A percentile compares a stretch with the other conserved stretches of the same genome.
These are phyloP conservation scores for Daldinia grandis DNA, from an alignment of 495 filamentous ascomycete species.

Conservation along the genomic window DNA sequence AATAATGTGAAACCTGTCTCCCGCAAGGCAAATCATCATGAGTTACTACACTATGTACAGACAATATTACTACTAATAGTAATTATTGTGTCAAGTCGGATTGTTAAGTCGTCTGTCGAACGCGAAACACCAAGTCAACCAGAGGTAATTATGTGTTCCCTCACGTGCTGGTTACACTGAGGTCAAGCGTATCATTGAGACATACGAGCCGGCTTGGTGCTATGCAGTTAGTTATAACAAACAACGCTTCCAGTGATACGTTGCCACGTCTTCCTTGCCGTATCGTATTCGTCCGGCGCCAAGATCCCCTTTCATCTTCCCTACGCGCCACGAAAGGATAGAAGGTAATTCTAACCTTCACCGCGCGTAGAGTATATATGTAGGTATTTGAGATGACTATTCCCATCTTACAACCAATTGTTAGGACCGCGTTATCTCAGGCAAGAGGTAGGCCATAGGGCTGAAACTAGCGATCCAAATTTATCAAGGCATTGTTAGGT, in stretches of 20 bases:
- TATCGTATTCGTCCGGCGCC: conserved; percentile 15
- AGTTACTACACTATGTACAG: not conserved
- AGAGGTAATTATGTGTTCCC: not conserved
- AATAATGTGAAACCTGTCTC: not conserved
- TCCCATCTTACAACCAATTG: not conserved
- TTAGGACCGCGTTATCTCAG: not conserved
- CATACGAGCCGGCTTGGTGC: conserved; percentile 9
- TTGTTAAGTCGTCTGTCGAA: not conserved
- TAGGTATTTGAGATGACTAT: not conserved
- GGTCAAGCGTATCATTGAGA: conserved; percentile 8
- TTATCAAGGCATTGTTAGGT: conserved; percentile 27
- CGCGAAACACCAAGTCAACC: not conserved
- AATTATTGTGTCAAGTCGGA: not conserved
- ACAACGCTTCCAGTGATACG: conserved; percentile 17
- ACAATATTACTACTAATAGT: not conserved
- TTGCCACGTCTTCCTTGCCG: conserved; percentile 17
- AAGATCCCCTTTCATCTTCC: conserved; percentile 5
- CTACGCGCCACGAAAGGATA: not conserved
- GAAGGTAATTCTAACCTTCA: not conserved
- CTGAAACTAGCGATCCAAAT: conserved; percentile 37
- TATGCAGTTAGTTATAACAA: conserved; percentile 3
- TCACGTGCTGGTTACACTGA: not conserved
- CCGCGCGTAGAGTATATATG: not conserved
- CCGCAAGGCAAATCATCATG: not conserved
- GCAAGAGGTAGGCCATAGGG: conserved; percentile 34